Evolutionary conservation across 192 early-diverging fungal genomes (phyloP).

Genomic region (Backusella tuberculispora): DNA sequence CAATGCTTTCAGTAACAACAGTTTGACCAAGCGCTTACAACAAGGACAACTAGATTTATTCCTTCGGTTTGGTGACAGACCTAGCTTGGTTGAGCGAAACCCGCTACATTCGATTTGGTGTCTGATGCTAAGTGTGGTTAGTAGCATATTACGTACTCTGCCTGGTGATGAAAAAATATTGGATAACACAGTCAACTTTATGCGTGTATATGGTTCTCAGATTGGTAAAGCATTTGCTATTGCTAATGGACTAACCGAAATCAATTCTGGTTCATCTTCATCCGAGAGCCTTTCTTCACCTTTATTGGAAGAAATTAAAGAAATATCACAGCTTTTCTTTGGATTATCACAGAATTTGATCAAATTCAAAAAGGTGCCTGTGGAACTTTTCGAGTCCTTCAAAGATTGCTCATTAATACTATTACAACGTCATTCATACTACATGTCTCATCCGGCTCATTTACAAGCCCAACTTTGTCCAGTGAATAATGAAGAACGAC

Average conservation of each 20-base stretch:
- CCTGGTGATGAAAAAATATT: constrained; percentile 38
- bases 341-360: constrained; percentile 38
- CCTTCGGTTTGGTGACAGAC: constrained; percentile 32
- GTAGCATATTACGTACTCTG: constrained; percentile 43
- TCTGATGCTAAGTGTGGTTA: constrained; percentile 49
- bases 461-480: constrained; percentile 32
- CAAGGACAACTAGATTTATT: constrained; percentile 42
- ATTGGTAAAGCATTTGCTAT: constrained; percentile 43
- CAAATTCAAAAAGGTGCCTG: background rate
- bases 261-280: background rate
- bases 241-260: constrained; percentile 4
- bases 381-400: constrained; percentile 21
- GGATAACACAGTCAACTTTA: constrained; percentile 44
- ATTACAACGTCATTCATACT: constrained; percentile 23
- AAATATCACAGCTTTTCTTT: constrained; percentile 55
- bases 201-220: constrained; percentile 49
- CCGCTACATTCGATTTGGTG: constrained; percentile 56
- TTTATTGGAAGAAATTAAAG: constrained; percentile 54
- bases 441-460: constrained; percentile 25
- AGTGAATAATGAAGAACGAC: constrained; percentile 15
- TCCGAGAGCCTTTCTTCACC: constrained; percentile 43
- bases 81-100: constrained; percentile 27
- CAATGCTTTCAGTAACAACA: constrained; percentile 49
- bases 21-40: constrained; percentile 42
- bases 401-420: constrained; percentile 24